Evolutionary conservation across 345 rosid genomes (phyloP), one percentile per base, ranked within the genome.

Genomic region (Carallia brachiata): DNA sequence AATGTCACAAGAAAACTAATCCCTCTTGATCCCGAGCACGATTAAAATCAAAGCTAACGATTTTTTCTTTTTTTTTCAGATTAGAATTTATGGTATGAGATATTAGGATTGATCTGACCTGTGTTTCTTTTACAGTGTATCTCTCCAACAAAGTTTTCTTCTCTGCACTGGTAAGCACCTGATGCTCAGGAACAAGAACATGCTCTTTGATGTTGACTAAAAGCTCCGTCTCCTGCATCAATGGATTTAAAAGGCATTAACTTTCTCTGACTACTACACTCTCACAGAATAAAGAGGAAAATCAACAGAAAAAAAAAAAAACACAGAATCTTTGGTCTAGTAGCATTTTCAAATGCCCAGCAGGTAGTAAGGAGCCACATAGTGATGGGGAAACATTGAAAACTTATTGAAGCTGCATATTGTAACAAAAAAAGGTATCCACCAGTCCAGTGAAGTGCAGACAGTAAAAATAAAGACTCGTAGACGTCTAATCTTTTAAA

Each of bases 71-170:
- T 36, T 36, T 37, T 37, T 37, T 37, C 23, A 13, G 32, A 2
- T 16, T 6, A 47, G 15, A 30, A 47, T 48, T 19, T 36, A 55
- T 28, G 23, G 19, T 53, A 52, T 62, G 17, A 12, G 9, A 36
- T 52, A 4, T 9, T 27, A 52, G 8, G 37, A 37, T 53, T 30
- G 12, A 48, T 28, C 67, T 28, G 1, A 37, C 97, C 92, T 88
- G 97, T 2, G 94, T 90, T 68, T 88, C 97, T 79, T 90, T 88
- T 66, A 90, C 94, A 0, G 94, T 87, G 80, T 90, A 90, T 70
- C 94, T 80, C 70, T 85, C 88, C 57, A 90, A 73, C 74, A 90
- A 77, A 52, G 97, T 87, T 78, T 88, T 88, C 87, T 90, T 88
- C 84, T 90, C 97, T 72, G 85, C 90, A 59, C 65, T 66, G 30